phyloP scores from a whole-genome alignment of 768 basidiomycete genomes.

The Fibroporia radiculosa region DNA sequence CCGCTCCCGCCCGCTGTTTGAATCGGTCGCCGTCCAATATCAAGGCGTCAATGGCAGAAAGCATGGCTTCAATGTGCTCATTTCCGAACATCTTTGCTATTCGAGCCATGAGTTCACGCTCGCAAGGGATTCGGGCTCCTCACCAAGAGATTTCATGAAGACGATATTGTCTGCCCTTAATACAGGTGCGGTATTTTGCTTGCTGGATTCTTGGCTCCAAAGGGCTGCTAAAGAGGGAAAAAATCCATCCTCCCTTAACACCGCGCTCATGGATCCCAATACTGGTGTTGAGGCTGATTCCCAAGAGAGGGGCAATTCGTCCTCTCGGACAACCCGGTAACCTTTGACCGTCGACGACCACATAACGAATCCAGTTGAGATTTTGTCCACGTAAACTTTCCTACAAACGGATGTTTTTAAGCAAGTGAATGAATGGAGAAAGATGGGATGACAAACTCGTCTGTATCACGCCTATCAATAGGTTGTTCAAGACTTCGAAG shows the following conservation, averaged over 20 bases:
- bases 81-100: slow-evolving; percentile 63
- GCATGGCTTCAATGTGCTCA: slow-evolving; percentile 41
- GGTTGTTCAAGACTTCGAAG: slow-evolving; percentile 32
- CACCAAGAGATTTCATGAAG: slow-evolving; percentile 44
- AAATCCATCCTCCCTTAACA: slow-evolving; percentile 44
- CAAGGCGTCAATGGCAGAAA: slow-evolving; percentile 51
- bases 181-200: slow-evolving; percentile 42
- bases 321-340: slow-evolving; percentile 37
- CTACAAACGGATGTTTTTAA: slow-evolving; percentile 19
- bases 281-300: slow-evolving; percentile 42
- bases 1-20: slow-evolving; percentile 78
- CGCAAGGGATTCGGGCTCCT: slow-evolving; percentile 3
- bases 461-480: slow-evolving; percentile 12
- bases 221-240: slow-evolving; percentile 52
- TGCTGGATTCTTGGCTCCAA: slow-evolving; percentile 79
- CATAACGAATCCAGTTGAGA: slow-evolving; percentile 68
- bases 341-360: slow-evolving; percentile 62
- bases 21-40: slow-evolving; percentile 66
- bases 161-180: slow-evolving; percentile 45
- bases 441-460: slow-evolving; percentile 1
- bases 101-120: slow-evolving; percentile 5
- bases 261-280: slow-evolving; percentile 43
- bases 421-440: not conserved
- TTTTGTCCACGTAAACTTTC: slow-evolving; percentile 61
- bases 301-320: slow-evolving; percentile 39